Base-by-base conservation (phyloP, 2,329 filamentous ascomycete genomes). In the Graphium sp. region DNA sequence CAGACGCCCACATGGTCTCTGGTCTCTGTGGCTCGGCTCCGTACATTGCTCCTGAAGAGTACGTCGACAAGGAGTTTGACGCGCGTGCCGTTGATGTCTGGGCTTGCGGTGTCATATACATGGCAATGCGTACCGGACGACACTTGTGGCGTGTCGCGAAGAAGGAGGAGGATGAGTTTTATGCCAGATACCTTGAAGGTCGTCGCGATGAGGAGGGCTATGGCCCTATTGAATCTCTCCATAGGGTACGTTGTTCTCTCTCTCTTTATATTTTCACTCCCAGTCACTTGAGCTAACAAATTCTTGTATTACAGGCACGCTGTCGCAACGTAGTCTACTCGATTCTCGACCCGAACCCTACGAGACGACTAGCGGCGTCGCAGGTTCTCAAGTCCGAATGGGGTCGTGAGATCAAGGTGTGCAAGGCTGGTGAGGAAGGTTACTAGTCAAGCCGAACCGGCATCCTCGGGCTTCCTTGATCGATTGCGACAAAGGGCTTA, bases 271-370 rank as follows among this genome's bases (percentile, higher is more conserved):
- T 9, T 10, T 16, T 11, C 7, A 14, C 8, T 14, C 4, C 10
- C 20, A 10, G 12, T 25, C 5, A n/a, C 13, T n/a, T 18, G 29
- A 35, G 33, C 35, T 28, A 20, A 26, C 24, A n/a, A 30, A 18
- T 26, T 31, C 19, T 11, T n/a, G 24, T 6, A 9, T 9, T 9
- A 11, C 39, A 95, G 87, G 85, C 85, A 41, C 83, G 87, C 43
- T 98, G 89, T 55, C 80, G 89, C 36, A 98, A 98, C 44, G 89
- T 98, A 44, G 94, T 98, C 48, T 98, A 98, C 57, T 95, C 85
- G 14, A 93, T 98, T 38, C 67, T 98, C 25, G 89, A 98, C 47
- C 89, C 89, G 18, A 94, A 93, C 49, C 84, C 89, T 16, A 71
- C 71, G 32, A 78, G 89, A 38, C 82, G 89, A 41, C 87, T 98